Evolutionary conservation across 371 early-diverging fungal genomes (phyloP), one percentile per base, ranked within the genome.

Genomic region (Rhizoclosmatium hyalinum): DNA sequence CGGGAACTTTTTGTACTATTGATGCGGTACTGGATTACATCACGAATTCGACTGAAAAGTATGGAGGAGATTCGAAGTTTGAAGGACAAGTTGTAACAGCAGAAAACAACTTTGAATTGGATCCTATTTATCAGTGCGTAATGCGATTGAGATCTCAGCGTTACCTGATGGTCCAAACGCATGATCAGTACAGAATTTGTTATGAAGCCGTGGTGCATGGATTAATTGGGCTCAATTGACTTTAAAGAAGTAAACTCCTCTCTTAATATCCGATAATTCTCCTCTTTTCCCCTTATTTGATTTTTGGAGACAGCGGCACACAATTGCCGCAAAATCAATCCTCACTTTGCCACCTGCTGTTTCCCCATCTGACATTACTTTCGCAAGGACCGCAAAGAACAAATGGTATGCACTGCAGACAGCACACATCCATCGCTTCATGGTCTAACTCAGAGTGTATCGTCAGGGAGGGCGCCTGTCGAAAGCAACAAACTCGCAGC

Each of bases 1-100:
- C 98, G 0, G 99, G 98, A 2, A 94, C 95, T 0, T 96, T 96
- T 78, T 93, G 94, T 75, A 87, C 91, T 8, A 89, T 96, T 54
- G 95, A 95, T 81, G 84, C 91, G 6, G 87, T 92, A 0, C 76
- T 91, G 21, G 6, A 64, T 19, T 12, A 19, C 41, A n/a, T 64
- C 17, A 8, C 8, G 2, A 19, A 19, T 14, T 17, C 43, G 8
- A 43, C 46, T 6, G 8, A 12, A 6, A 54, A 17, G 14, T n/a
- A 50, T 19, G 47, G 39, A 39, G n/a, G 10, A 14, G 17, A n/a
- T 14, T 1, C 42, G 44, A 64, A 41, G 14, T 41, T 45, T 43
- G 41, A 17, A 41, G 64, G 39, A 17, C 32, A 32, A 32, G 19
- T 24, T 8, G 21, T 14, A 14, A 65, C 65, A 8, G 24, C 65